Conservation (phyloP, 2,329 filamentous ascomycete genomes). For the Westerdykella aurantiaca region DNA sequence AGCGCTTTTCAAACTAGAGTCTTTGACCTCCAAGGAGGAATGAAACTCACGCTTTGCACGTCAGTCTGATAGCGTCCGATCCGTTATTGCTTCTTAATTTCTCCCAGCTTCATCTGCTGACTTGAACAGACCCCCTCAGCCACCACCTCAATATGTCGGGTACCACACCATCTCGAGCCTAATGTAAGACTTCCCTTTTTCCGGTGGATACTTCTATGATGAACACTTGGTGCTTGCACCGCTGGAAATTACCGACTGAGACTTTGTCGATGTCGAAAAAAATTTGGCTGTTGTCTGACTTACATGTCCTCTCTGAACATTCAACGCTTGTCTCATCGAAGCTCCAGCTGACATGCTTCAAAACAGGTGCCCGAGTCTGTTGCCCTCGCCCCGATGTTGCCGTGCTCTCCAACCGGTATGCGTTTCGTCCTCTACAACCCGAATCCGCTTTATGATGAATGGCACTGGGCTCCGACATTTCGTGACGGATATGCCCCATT, state of each 20-base stretch:
- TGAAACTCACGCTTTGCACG: slow-evolving; percentile 41
- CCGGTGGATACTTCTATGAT: slow-evolving; percentile 23
- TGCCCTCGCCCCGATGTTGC: slow-evolving; percentile 8
- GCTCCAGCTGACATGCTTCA: slow-evolving; percentile 1
- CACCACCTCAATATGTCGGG: background rate
- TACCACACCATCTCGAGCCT: background rate
- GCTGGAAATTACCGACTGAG: slow-evolving; percentile 44
- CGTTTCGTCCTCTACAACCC: slow-evolving; percentile 9
- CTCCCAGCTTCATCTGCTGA: background rate
- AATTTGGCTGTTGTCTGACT: slow-evolving; percentile 40
- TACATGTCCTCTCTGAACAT: slow-evolving; percentile 2
- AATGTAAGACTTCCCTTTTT: slow-evolving; percentile 8
- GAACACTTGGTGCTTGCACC: slow-evolving; percentile 38
- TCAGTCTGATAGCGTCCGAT: slow-evolving; percentile 37
- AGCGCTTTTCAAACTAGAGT: slow-evolving; percentile 43
- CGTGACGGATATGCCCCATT: slow-evolving; percentile 83
- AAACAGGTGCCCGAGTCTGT: slow-evolving; percentile 6
- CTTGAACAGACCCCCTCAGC: background rate
- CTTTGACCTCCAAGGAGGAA: slow-evolving; percentile 40
- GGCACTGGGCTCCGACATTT: slow-evolving; percentile 95
- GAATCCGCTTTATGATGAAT: slow-evolving; percentile 62
- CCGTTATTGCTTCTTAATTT: background rate
- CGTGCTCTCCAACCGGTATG: slow-evolving; percentile 17
- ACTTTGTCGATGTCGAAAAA: slow-evolving; percentile 36
- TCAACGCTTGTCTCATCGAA: slow-evolving; percentile 6